Base-by-base conservation (phyloP, 345 rosid species). In the Linum tenue region DNA sequence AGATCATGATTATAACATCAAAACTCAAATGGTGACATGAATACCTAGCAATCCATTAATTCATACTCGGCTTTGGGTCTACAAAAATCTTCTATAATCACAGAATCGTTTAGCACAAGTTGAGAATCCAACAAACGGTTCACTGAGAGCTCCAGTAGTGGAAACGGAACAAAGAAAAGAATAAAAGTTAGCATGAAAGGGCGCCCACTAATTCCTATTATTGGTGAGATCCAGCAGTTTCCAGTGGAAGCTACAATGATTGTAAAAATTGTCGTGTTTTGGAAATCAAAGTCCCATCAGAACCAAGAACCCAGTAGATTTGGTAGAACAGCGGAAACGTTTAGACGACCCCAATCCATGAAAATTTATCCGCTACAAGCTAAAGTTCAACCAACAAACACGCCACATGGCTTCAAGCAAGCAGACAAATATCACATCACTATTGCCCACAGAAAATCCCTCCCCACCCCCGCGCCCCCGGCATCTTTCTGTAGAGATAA, bases 161-260 rank as follows among this genome's bases (percentile, higher is more conserved):
- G 62, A 65, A 64, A 70, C 31, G 31, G 31, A 22, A 22, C 31
- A 22, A 15, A 12, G 14, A 48, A 48, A 4, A 9, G 11, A 7
- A 48, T 2, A 44, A 48, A 58, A 43, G 63, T 64, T 70, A 77
- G 64, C 70, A 69, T 5, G 31, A 57, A 67, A 67, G 37, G 5
- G 37, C 39, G 58, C 62, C 37, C 64, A 39, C 41, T 4, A 7
- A 55, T 53, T 53, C n/a, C 3, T 65, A 48, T 48, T 4, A 40
- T 12, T 8, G 6, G 56, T 37, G 44, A 31, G 55, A 12, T 37
- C 48, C 0, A 57, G 63, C 60, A 65, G 67, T 59, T 67, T 70
- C 66, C 58, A 2, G 36, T 37, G 41, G 31, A 22, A 40, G 36
- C 37, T 50, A 16, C 8, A 57, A 65, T 12, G 68, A 60, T 65